A percentile compares a stretch with the other conserved stretches of the same genome.
These are phyloP conservation scores for Nemania sp. DNA, from an alignment of 2,329 filamentous ascomycete genomes.

Conservation along the genomic window DNA sequence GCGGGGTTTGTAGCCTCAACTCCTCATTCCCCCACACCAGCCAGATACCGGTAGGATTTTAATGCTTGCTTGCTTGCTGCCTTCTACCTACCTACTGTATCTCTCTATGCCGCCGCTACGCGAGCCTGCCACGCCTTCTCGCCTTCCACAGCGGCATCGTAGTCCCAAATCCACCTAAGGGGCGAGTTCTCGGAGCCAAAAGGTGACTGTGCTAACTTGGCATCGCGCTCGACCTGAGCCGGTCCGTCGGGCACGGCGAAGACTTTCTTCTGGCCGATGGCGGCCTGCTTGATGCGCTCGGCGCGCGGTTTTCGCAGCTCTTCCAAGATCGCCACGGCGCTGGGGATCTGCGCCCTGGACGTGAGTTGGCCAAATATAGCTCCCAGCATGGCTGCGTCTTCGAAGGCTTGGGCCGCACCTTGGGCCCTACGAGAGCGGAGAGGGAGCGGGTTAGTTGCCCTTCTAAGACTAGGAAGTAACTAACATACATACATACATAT, in stretches of 20 bases:
- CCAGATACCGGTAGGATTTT: too few relatives aligned
- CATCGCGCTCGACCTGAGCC: slow-evolving; percentile 5
- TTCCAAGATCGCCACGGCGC: slow-evolving; percentile 10
- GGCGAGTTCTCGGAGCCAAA: neutral
- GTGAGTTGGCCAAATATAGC: slow-evolving; percentile 2
- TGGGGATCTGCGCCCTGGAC: slow-evolving; percentile 1
- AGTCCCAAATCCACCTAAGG: neutral
- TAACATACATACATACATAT: too few relatives aligned
- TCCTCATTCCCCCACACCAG: too few relatives aligned
- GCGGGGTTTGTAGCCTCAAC: too few relatives aligned
- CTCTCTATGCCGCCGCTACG: too few relatives aligned
- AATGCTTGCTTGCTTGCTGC: too few relatives aligned
- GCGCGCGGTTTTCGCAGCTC: slow-evolving; percentile 11
- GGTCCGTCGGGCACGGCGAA: slow-evolving; percentile 11
- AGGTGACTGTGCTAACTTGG: neutral
- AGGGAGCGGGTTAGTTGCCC: too few relatives aligned
- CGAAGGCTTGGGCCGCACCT: slow-evolving; percentile 18
- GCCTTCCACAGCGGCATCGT: neutral
- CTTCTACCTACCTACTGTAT: too few relatives aligned
- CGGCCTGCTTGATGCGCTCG: neutral
- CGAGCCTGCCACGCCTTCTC: neutral
- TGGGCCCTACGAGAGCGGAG: neutral
- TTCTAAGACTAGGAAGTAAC: too few relatives aligned
- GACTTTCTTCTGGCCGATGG: slow-evolving; percentile 12
- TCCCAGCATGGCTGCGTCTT: slow-evolving; percentile 12